phyloP scores from a whole-genome alignment of 2,329 filamentous ascomycete genomes.

The Cercospora nicotianae region DNA sequence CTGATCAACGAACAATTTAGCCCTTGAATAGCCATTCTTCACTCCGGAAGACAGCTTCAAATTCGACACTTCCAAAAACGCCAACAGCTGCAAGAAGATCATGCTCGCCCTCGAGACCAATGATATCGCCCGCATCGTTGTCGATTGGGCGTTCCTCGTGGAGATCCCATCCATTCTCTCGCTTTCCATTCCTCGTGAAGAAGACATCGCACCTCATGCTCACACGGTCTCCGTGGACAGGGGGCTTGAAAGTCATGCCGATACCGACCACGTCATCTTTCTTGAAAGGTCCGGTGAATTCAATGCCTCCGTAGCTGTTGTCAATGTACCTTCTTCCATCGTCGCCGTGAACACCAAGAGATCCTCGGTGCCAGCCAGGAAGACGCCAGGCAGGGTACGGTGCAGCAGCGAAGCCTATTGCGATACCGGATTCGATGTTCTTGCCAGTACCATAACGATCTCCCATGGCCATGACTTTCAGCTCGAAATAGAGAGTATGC shows the following conservation, averaged over 20 bases:
- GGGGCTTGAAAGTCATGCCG: slow-evolving; percentile 61
- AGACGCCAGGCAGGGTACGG: slow-evolving; percentile 77
- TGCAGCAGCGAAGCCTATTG: slow-evolving; percentile 68
- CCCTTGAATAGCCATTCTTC: slow-evolving; percentile 37
- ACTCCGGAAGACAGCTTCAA: slow-evolving; percentile 56
- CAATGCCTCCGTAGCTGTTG: slow-evolving; percentile 69
- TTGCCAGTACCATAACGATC: slow-evolving; percentile 30
- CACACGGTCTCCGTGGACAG: slow-evolving; percentile 28
- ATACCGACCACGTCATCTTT: slow-evolving; percentile 68
- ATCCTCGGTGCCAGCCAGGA: slow-evolving; percentile 78
- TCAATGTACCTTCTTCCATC: slow-evolving; percentile 75
- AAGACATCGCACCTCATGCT: slow-evolving; percentile 61
- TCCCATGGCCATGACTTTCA: slow-evolving; percentile 55
- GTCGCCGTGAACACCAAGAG: slow-evolving; percentile 74
- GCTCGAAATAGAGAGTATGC: slow-evolving; percentile 71
- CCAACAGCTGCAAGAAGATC: slow-evolving; percentile 72
- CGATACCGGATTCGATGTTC: slow-evolving; percentile 56
- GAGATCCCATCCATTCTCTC: slow-evolving; percentile 66
- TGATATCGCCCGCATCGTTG: slow-evolving; percentile 60
- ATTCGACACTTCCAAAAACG: slow-evolving; percentile 65
- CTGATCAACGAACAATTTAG: neutral
- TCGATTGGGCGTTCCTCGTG: slow-evolving; percentile 70
- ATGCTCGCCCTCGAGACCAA: slow-evolving; percentile 62
- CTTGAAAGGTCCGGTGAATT: slow-evolving; percentile 66
- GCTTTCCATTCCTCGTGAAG: slow-evolving; percentile 66